phyloP scores from a whole-genome alignment of 2,329 filamentous ascomycete genomes.

The Penicillium sp. region DNA sequence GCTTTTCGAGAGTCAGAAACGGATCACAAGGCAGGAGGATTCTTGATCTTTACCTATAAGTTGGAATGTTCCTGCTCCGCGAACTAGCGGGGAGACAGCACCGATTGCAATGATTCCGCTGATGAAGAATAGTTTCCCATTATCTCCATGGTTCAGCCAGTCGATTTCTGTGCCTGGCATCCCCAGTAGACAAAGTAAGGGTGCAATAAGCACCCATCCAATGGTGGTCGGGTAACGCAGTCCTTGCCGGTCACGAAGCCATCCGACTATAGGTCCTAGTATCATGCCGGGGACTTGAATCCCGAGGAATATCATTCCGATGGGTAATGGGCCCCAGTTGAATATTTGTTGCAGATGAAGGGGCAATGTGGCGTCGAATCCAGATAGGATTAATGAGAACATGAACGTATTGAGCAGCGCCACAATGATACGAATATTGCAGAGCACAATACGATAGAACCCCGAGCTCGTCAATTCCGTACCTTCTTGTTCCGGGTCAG shows the following conservation, averaged over 20 bases:
- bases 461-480: background rate
- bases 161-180: constrained; percentile 25
- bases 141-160: constrained; percentile 20
- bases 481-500: background rate
- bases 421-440: constrained; percentile 42
- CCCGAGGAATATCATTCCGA: constrained; percentile 56
- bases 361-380: constrained; percentile 56
- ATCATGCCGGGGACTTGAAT: constrained; percentile 59
- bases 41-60: constrained; percentile 21
- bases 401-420: constrained; percentile 45
- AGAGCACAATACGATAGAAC: constrained; percentile 31
- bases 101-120: constrained; percentile 18
- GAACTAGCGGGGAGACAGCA: constrained; percentile 18
- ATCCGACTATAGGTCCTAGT: constrained; percentile 58
- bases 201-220: constrained; percentile 18
- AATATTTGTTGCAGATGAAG: constrained; percentile 55
- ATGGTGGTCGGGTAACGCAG: constrained; percentile 17
- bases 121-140: constrained; percentile 23
- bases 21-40: background rate
- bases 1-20: constrained; percentile 4
- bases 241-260: constrained; percentile 31
- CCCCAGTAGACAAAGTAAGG: constrained; percentile 24
- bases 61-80: constrained; percentile 28
- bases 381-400: constrained; percentile 50
- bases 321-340: constrained; percentile 53